Percentiles rank a stretch among this genome's conserved stretches.
These are phyloP conservation scores for Saccharomycopsis oosterbeekiorum DNA, from an alignment of 805 yeast genomes.

Conservation along the genomic window DNA sequence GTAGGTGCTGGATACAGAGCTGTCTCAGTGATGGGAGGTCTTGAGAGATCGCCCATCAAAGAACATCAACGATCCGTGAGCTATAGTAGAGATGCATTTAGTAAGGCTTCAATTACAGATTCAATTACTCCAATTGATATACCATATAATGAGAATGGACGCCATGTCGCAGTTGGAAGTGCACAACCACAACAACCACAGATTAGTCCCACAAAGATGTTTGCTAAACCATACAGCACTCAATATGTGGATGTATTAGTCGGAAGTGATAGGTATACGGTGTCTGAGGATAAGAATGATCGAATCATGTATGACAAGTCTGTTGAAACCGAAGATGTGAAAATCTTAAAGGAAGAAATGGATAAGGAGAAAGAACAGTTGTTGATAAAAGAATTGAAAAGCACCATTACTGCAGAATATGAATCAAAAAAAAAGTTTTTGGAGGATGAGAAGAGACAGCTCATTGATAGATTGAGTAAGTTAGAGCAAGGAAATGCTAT, in stretches of 20 bases:
- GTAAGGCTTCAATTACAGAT: neutral
- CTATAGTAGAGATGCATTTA: neutral
- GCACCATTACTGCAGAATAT: neutral
- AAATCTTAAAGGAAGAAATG: slow-evolving; percentile 10
- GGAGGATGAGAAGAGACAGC: neutral
- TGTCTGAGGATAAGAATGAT: neutral
- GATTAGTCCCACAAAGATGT: neutral
- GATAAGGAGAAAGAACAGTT: neutral
- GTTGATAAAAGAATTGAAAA: slow-evolving; percentile 4
- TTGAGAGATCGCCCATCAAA: neutral
- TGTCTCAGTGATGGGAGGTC: neutral
- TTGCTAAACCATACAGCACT: neutral
- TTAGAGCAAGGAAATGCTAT: neutral
- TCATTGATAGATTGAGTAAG: neutral
- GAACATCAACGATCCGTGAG: neutral
- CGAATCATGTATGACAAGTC: slow-evolving; percentile 14
- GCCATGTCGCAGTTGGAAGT: neutral
- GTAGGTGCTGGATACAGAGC: neutral
- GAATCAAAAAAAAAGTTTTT: neutral
- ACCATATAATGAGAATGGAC: neutral
- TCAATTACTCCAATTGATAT: neutral
- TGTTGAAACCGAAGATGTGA: slow-evolving; percentile 13
- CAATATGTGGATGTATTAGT: slow-evolving; percentile 10
- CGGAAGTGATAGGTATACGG: neutral
- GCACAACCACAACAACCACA: neutral